These are phyloP conservation scores for Ulota crispa DNA, from an alignment of 225 moss, liverwort and hornwort genomes.

Conservation along the genomic window DNA sequence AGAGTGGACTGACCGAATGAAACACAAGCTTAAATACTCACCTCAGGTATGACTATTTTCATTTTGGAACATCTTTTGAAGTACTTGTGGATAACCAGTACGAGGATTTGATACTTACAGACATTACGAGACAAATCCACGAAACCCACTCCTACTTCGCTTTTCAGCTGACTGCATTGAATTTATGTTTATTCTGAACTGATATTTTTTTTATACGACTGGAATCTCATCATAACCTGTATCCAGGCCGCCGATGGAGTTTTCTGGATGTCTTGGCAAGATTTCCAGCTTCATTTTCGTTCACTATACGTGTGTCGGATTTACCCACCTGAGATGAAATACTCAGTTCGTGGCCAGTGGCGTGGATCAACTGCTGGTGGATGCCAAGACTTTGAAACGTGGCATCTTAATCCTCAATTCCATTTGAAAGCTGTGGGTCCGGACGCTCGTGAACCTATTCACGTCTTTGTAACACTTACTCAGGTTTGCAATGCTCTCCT, in stretches of 20 bases:
- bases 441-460: constrained; percentile 92
- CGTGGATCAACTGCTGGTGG: constrained; percentile 92
- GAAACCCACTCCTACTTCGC: neutral
- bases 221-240: constrained; percentile 3
- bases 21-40: constrained; percentile 94
- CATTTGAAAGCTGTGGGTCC: constrained; percentile 89
- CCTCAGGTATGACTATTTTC: constrained; percentile 69
- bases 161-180: neutral
- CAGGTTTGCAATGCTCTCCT: constrained; percentile 56
- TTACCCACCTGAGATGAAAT: constrained; percentile 98
- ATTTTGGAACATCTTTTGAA: neutral
- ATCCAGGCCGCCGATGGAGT: constrained; percentile 89
- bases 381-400: constrained; percentile 96
- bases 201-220: neutral
- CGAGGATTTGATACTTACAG: neutral
- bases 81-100: neutral
- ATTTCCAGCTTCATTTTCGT: constrained; percentile 97
- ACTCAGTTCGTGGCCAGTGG: constrained; percentile 96
- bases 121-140: neutral
- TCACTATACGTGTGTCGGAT: constrained; percentile 98
- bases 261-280: constrained; percentile 99
- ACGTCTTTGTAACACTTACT: constrained; percentile 97
- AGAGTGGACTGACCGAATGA: constrained; percentile 99
- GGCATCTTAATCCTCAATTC: constrained; percentile 97
- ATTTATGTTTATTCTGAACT: neutral